Percentiles rank a stretch among this genome's conserved stretches.
Conservation (phyloP, 768 basidiomycete genomes). For the Boletus rex-veris region DNA sequence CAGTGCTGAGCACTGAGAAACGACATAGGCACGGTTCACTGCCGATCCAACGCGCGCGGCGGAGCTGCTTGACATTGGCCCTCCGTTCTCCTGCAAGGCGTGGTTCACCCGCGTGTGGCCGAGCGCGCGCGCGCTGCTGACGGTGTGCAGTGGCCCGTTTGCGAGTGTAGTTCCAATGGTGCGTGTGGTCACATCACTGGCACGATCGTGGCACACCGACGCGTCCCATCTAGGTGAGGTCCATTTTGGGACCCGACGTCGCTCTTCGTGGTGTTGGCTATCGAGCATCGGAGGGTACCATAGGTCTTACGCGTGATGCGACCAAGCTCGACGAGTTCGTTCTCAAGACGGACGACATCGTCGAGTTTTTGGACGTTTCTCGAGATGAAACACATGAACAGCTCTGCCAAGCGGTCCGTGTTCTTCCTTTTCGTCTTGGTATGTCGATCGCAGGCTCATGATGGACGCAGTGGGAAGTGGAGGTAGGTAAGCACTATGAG, state of each 20-base stretch:
- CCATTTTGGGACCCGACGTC: constrained; percentile 11
- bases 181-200: too few relatives aligned
- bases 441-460: neutral
- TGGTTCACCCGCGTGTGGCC: constrained; percentile 19
- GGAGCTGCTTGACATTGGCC: constrained; percentile 14
- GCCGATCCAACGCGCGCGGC: constrained; percentile 15
- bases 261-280: constrained; percentile 2
- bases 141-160: constrained; percentile 11
- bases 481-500: constrained; percentile 19
- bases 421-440: neutral
- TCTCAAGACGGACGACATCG: neutral
- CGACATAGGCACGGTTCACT: constrained; percentile 6
- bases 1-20: too few relatives aligned
- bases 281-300: constrained; percentile 7
- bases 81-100: constrained; percentile 8
- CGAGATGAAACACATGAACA: constrained; percentile 11
- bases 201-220: too few relatives aligned
- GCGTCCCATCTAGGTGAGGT: constrained; percentile 5
- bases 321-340: constrained; percentile 12
- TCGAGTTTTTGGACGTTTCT: constrained; percentile 20
- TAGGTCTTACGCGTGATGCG: constrained; percentile 1
- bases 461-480: constrained; percentile 15
- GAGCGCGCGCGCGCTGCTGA: neutral
- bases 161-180: constrained; percentile 3
- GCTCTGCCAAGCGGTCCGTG: constrained; percentile 14